Evolutionary conservation across 1,284 basidiomycete species (phyloP), one percentile per base, ranked within the genome.

Genomic region (Leccinum glutinopallens): DNA sequence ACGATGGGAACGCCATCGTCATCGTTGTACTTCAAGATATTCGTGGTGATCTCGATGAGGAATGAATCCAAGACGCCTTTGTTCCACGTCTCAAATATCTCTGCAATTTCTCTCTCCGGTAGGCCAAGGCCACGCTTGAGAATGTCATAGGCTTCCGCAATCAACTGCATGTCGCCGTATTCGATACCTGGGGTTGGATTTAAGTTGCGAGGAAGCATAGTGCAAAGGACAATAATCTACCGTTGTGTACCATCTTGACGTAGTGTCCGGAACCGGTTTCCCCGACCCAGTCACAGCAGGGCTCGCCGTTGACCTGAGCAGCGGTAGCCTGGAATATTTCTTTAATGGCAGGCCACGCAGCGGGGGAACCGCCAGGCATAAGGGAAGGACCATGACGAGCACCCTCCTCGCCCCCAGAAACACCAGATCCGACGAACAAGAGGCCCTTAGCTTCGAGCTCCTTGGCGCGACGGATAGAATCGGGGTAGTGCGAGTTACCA

Each of bases 161-260:
- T 99, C 77, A 99, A 85, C 81, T 99, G 97, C 97, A 99, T 99
- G 83, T 99, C 97, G 81, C 97, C 97, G 80, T 99, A 99, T 81
- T 98, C 96, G 79, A 98, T 98, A 84, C 95, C 91, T 93, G 58
- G 0, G 17, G 59, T 58, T 12, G 32, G 46, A 37, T 13, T 25
- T 64, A 58, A 71, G 66, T 59, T 33, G 35, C 54, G 49, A 67
- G n/a, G 67, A 66, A 60, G 59, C 39, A 65, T 59, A 66, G 66
- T 57, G 65, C 46, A 49, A 63, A 15, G 60, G 46, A 33, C 37
- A 67, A 61, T 53, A 62, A 70, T 75, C 78, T 81, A 89, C 94
- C 96, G 75, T 98, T 98, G 87, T 98, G 97, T 68, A 99, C 97
- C 97, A 98, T 96, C 87, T 97, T 98, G 78, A 96, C 93, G 78